phyloP scores from a whole-genome alignment of 2,329 filamentous ascomycete genomes.

The Neocucurbitaria cava region DNA sequence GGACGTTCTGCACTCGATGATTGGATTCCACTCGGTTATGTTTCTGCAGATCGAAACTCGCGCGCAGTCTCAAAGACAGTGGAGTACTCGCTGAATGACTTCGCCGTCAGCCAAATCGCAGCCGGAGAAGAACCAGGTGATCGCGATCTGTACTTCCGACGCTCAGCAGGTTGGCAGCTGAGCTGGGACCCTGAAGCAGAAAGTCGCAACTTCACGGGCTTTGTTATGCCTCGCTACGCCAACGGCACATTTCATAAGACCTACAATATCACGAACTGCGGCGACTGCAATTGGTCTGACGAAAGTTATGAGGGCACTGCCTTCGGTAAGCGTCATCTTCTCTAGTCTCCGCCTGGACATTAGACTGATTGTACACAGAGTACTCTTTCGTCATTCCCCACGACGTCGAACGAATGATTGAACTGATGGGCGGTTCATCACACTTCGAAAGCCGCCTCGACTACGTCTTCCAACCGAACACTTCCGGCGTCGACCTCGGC shows the following conservation, averaged over 20 bases:
- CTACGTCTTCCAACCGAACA: conserved; percentile 51
- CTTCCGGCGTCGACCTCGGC: conserved; percentile 45
- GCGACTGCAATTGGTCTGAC: conserved; percentile 51
- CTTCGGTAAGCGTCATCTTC: conserved; percentile 32
- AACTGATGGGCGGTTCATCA: conserved; percentile 50
- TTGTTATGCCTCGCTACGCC: conserved; percentile 45
- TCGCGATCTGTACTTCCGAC: conserved; percentile 47
- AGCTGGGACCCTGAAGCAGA: conserved; percentile 49
- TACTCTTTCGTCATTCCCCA: conserved; percentile 55
- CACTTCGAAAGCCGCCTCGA: conserved; percentile 52
- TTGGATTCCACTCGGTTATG: conserved; percentile 53
- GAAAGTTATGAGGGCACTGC: conserved; percentile 53
- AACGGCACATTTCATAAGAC: conserved; percentile 47
- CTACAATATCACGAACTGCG: conserved; percentile 53
- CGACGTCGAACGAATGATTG: conserved; percentile 51
- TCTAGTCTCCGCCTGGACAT: neutral
- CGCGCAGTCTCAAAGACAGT: conserved; percentile 51
- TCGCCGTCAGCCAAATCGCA: conserved; percentile 51
- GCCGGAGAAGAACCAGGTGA: conserved; percentile 51
- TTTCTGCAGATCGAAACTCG: conserved; percentile 49
- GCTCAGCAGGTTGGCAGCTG: conserved; percentile 52
- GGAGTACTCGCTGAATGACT: conserved; percentile 55
- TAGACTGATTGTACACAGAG: conserved; percentile 26
- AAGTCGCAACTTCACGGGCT: conserved; percentile 47
- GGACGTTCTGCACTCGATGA: conserved; percentile 53